Evolutionary conservation across 768 basidiomycete genomes (phyloP).

Genomic region (Rhizopogon vinicolor): DNA sequence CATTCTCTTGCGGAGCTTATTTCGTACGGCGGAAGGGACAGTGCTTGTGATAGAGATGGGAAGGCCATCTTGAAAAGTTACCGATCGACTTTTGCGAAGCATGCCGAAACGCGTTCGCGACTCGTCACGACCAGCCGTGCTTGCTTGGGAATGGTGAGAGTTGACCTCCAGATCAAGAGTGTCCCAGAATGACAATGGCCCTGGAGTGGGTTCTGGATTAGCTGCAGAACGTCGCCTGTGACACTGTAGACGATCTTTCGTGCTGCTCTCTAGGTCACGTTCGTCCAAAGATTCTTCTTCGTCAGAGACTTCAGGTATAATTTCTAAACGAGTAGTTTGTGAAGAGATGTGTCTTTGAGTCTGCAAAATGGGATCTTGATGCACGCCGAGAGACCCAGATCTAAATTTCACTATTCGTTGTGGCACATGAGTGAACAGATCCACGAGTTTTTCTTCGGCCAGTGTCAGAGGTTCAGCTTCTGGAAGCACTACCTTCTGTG

Average conservation of each 20-base stretch:
- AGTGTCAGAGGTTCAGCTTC: neutral
- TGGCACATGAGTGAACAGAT: conserved; percentile 1
- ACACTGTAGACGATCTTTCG: neutral
- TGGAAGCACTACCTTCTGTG: neutral
- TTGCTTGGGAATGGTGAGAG: neutral
- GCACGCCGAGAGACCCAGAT: neutral
- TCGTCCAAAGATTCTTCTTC: conserved; percentile 12
- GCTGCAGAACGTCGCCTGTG: conserved; percentile 1
- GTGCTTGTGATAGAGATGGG: conserved; percentile 33
- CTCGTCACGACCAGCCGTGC: conserved; percentile 2
- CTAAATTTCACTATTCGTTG: conserved; percentile 1
- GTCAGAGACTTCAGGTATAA: conserved; percentile 12
- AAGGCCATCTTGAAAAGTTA: conserved; percentile 12
- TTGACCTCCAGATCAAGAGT: conserved; percentile 34
- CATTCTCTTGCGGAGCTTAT: conserved; percentile 36
- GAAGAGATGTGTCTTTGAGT: conserved; percentile 8
- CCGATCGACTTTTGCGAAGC: conserved; percentile 24
- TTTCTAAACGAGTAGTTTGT: conserved; percentile 6
- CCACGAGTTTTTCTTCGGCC: neutral
- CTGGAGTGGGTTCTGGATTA: conserved; percentile 18
- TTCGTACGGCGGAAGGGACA: conserved; percentile 26
- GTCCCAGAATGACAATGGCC: conserved; percentile 38
- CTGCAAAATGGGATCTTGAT: neutral
- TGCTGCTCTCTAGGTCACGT: conserved; percentile 1
- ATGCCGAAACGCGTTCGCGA: conserved; percentile 19